Base-by-base conservation (phyloP, 495 filamentous ascomycete species). In the Delitschia confertaspora region DNA sequence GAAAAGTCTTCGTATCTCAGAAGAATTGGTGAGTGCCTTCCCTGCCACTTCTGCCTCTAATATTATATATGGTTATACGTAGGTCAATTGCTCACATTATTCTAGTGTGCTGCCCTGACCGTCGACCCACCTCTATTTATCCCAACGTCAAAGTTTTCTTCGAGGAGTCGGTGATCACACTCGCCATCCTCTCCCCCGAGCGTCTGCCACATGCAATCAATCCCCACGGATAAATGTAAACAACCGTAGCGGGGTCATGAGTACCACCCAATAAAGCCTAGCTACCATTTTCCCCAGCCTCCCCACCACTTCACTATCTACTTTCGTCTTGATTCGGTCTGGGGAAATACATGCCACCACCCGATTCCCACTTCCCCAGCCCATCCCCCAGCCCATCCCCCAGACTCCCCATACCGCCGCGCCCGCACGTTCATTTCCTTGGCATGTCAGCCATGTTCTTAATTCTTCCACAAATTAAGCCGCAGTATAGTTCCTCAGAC, bases 401-500 rank as follows among this genome's bases (percentile, higher is more conserved):
- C 6, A 32, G 29, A 2, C 17, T 32, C n/a, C 17, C 17, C 29
- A 11, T 32, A 32, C 17, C n/a, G n/a, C 17, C 29, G 29, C 26
- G n/a, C 17, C 29, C 29, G 29, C 6, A 11, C 6, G 7, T 32
- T 32, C 29, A 32, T 32, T n/a, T n/a, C n/a, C n/a, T n/a, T n/a
- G n/a, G n/a, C n/a, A n/a, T n/a, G n/a, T n/a, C n/a, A n/a, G n/a
- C n/a, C n/a, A n/a, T n/a, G n/a, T n/a, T n/a, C n/a, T n/a, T n/a
- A 26, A 34, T 45, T 51, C 41, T 51, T 31, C 49, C 49, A 53
- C 49, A 38, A 53, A 53, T 53, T 41, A 31, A 42, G n/a, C 42
- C 32, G 14, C 22, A 31, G 38, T 2, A 14, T n/a, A n/a, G n/a
- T n/a, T n/a, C n/a, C n/a, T n/a, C n/a, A n/a, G n/a, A n/a, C n/a